Evolutionary conservation across 768 basidiomycete genomes (phyloP), one percentile per base, ranked within the genome.

Genomic region (Boletus bicolor): DNA sequence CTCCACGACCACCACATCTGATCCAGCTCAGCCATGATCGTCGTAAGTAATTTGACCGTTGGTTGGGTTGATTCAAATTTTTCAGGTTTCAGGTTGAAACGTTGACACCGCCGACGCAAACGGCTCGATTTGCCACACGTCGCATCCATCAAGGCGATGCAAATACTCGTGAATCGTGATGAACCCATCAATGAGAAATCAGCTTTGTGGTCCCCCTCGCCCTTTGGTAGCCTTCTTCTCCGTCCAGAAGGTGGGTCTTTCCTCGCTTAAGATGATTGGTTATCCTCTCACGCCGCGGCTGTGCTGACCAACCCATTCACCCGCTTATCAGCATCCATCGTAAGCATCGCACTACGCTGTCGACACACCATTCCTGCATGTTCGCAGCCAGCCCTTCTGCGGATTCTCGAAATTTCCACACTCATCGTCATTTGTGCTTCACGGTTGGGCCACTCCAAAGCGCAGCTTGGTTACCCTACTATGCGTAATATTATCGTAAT

Each of bases 351-450:
- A 47, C 44, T 57, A 48, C 48, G 52, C 38, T 57, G n/a, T 55
- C 57, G 44, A 59, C 59, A 8, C 59, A 61, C 59, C 68, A 60
- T 63, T 55, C 35, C 50, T 59, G 61, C 67, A 61, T 65, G 67
- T 61, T 49, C 43, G 28, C 61, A 64, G 49, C 51, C 6, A 37
- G 43, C 15, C 8, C 28, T 43, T n/a, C 36, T 50, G 30, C 32
- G 26, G 49, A 39, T 44, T 44, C 11, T 44, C 48, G 47, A 30
- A 26, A 10, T 28, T 5, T 42, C 19, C 53, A 14, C 11, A 11
- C 43, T 36, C 44, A 39, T 44, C 32, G 24, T 49, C 35, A 48
- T 48, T 49, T 12, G 9, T 30, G 19, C 21, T 37, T 47, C 14
- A 30, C 32, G 19, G 32, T 37, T 17, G 49, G 15, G 24, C 28